Evolutionary conservation across 1,139 yeast genomes (phyloP).

Genomic region (Scheffersomyces segobiensis): DNA sequence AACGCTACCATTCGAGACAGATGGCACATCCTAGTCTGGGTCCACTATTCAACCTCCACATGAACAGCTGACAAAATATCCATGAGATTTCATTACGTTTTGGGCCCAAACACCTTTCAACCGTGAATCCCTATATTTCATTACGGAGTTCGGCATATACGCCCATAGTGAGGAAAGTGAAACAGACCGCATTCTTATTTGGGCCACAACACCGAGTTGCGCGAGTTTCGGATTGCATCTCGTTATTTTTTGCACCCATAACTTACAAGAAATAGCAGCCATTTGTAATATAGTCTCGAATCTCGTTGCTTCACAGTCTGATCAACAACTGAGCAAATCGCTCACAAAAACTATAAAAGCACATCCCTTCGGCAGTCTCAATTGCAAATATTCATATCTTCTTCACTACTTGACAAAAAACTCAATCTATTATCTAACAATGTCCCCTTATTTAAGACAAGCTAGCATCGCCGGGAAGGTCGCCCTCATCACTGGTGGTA

Average conservation of each 20-base stretch:
- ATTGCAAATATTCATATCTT: background rate
- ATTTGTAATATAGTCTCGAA: too few species aligned
- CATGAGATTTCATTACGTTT: background rate
- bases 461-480: constrained; percentile 39
- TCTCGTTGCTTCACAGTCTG: background rate
- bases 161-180: background rate
- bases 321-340: background rate
- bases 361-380: background rate
- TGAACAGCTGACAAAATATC: background rate
- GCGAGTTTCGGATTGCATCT: background rate
- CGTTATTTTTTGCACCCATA: background rate
- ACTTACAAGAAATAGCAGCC: background rate
- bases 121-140: background rate
- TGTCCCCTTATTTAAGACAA: background rate
- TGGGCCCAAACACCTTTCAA: background rate
- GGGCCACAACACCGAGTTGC: background rate
- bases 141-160: background rate
- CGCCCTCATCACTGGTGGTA: constrained; percentile 64
- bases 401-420: background rate
- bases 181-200: background rate
- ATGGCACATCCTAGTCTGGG: background rate
- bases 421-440: background rate
- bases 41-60: background rate
- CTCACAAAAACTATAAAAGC: background rate
- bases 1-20: background rate